Evolutionary conservation across 805 yeast genomes (phyloP).

Genomic region (Trichomonascus vanleenenianus): DNA sequence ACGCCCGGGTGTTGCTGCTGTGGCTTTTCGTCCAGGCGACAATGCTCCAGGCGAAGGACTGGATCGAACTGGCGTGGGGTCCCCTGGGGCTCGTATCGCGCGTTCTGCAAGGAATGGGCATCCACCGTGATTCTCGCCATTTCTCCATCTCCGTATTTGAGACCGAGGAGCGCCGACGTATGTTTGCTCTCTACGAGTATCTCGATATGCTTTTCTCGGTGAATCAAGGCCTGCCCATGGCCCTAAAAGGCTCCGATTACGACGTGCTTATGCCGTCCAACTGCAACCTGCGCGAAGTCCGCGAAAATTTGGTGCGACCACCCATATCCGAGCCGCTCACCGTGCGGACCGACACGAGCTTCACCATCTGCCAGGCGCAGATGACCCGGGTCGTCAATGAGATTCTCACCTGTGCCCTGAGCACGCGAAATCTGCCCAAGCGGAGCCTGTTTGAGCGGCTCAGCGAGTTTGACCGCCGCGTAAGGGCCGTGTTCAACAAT

Average conservation of each 20-base stretch:
- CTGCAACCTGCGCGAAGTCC: conserved; percentile 21
- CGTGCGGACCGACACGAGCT: conserved; percentile 19
- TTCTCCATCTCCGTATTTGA: conserved; percentile 25
- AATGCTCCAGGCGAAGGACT: conserved; percentile 11
- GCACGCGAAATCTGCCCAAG: conserved; percentile 5
- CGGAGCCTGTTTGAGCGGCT: neutral
- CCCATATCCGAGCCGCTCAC: conserved; percentile 14
- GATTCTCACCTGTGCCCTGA: conserved; percentile 9
- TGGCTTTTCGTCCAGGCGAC: conserved; percentile 25
- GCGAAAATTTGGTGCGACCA: conserved; percentile 12
- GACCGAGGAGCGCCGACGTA: conserved; percentile 23
- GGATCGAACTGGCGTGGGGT: conserved; percentile 23
- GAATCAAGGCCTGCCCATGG: conserved; percentile 26
- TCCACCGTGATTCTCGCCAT: conserved; percentile 30
- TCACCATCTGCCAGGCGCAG: conserved; percentile 14
- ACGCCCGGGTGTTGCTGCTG: conserved; percentile 23
- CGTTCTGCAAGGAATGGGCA: conserved; percentile 29
- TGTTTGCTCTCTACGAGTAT: conserved; percentile 22
- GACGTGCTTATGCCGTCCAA: conserved; percentile 24
- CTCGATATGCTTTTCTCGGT: conserved; percentile 23
- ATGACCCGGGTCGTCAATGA: conserved; percentile 4
- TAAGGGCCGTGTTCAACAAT: conserved; percentile 20
- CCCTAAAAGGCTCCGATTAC: conserved; percentile 20
- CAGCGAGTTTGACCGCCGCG: conserved; percentile 8
- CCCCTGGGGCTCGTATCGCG: conserved; percentile 24